Base-by-base conservation (phyloP, 495 filamentous ascomycete species). In the Aspergillus kassunensis region DNA sequence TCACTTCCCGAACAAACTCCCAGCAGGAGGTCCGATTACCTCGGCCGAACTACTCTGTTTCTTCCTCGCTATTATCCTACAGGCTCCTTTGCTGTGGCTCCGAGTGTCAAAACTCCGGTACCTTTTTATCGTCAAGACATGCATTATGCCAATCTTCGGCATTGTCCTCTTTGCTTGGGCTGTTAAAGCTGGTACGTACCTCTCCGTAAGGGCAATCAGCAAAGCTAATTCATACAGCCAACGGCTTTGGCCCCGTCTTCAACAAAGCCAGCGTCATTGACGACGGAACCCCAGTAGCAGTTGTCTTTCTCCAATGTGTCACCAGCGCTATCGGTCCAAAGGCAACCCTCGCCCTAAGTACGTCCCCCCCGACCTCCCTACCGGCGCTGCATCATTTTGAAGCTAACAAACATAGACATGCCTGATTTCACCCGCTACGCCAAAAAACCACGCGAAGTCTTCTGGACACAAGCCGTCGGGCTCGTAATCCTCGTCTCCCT, bases 381-480 rank as follows among this genome's bases (percentile, higher is more conserved):
- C 23, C 1, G 15, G 2, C 31, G 23, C 12, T 29, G 5, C n/a
- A 1, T 12, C 11, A 11, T 1, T 6, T 7, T 15, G 2, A 36
- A 13, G 10, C 11, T 6, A 12, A 49, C 5, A 27, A 49, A 36
- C 15, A 7, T 2, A 53, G 49, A 81, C 65, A 80, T 80, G 52
- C 75, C 78, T 15, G 83, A 86, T 65, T 85, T 85, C 68, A 77
- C 75, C 13, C 73, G 82, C 0, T 85, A 83, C 62, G 76, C 80
- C 8, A 72, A 65, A 44, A 68, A 68, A 3, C 59, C 69, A 25
- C 71, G 74, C 20, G 77, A 77, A 25, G 78, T 82, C 54, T 77
- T 75, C 54, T 58, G 55, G 55, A 63, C 81, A 43, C 80, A 85
- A 53, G 69, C 81, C 6, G 79, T 77, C 29, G 70, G 79, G 35